Base-by-base conservation (phyloP, 2,329 filamentous ascomycete genomes). In the Fusarium avenaceum region DNA sequence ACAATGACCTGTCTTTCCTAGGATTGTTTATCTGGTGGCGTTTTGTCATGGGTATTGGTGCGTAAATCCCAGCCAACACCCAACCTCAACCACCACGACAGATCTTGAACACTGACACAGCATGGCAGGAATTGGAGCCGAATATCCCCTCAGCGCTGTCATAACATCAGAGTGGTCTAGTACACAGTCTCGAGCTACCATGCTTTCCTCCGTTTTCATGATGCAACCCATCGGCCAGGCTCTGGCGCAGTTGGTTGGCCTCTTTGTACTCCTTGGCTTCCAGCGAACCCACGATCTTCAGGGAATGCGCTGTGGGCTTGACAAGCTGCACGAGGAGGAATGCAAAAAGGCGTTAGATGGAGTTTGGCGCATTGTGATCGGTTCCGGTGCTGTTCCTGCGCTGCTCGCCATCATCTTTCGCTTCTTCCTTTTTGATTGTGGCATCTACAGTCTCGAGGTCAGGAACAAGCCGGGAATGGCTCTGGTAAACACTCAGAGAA, bases 211-310 rank as follows among this genome's bases (percentile, higher is more conserved):
- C 5, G 88, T 92, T 32, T 91, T 92, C 74, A 83, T 90, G 70
- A 90, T 90, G 86, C 89, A 92, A 69, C 88, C 89, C 2, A 79
- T 91, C 10, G 89, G 89, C 7, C 89, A 91, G 72, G 85, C 90
- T 3, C 80, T 89, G 3, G 89, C 89, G 15, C 89, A 90, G 64
- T 76, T 90, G 7, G 86, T 90, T 13, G 86, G 87, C 6, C 77
- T 90, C 6, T 83, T 80, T 77, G 84, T 86, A 11, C 74, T 85
- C 13, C 76, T 86, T 4, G 82, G 83, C 19, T 80, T 82, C 19
- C 76, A 84, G 57, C 72, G 77, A 63, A 78, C 75, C 17, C 79
- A 81, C 47, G 74, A 80, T 26, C 72, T 85, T 19, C 76, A 81
- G 39, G 81, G 75, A 6, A 79, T 82, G 78, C 81, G 81, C 48